phyloP scores from a whole-genome alignment of 768 basidiomycete genomes.

The Leccinellum albellum region DNA sequence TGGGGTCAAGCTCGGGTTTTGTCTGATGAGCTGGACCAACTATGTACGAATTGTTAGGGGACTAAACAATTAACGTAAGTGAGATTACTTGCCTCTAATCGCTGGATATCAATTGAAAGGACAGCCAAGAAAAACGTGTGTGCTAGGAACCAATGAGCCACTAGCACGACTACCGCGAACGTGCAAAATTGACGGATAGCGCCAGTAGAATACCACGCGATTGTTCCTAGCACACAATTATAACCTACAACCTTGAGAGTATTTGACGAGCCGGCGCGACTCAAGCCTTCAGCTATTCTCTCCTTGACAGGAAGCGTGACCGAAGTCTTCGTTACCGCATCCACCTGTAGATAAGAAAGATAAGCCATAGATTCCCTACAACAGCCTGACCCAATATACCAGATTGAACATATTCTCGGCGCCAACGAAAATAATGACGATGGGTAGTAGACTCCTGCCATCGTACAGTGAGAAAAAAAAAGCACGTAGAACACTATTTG shows the following conservation, averaged over 20 bases:
- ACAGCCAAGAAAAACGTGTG: constrained; percentile 96
- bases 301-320: constrained; percentile 88
- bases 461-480: constrained; percentile 7
- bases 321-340: constrained; percentile 79
- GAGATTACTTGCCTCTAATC: constrained; percentile 63
- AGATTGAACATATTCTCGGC: constrained; percentile 97
- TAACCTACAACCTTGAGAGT: constrained; percentile 89
- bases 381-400: constrained; percentile 43
- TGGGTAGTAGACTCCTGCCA: constrained; percentile 79
- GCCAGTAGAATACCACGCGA: constrained; percentile 70
- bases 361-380: constrained; percentile 20
- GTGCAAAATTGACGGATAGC: constrained; percentile 90
- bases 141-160: constrained; percentile 96
- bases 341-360: constrained; percentile 50
- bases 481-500: background rate
- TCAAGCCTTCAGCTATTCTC: constrained; percentile 88
- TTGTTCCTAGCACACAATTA: constrained; percentile 71
- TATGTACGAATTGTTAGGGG: constrained; percentile 30
- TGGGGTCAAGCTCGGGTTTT: constrained; percentile 57
- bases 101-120: constrained; percentile 91
- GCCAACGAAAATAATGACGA: constrained; percentile 92
- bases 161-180: constrained; percentile 90
- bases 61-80: background rate
- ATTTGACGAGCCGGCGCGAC: constrained; percentile 84
- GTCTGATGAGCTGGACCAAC: constrained; percentile 83